Evolutionary conservation across 2,329 filamentous ascomycete species (phyloP), one percentile per base, ranked within the genome.

Genomic region (Colletotrichum lini): DNA sequence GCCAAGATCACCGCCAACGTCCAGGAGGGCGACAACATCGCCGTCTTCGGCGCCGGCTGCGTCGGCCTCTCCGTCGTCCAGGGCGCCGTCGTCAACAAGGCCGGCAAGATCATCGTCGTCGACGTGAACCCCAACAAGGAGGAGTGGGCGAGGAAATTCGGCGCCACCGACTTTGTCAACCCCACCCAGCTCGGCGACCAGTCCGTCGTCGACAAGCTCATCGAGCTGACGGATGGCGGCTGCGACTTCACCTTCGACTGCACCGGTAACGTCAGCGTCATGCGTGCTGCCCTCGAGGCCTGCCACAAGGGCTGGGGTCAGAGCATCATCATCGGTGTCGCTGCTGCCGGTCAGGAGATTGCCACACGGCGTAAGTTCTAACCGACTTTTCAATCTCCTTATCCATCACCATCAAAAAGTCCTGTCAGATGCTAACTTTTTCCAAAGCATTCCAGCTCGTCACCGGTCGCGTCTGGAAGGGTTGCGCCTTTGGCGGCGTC

Each of bases 281-380:
- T 98, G 96, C 90, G 96, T 74, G 93, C 94, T 64, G 96, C 96
- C 50, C 91, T 99, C 72, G 96, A 99, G 87, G 95, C 96, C 59
- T 98, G 95, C 87, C 96, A 99, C 88, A 99, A 99, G 90, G 96
- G 96, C 59, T 99, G 96, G 96, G 96, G 96, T 78, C 91, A 98
- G 88, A 97, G 93, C 81, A 98, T 99, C 83, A 91, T 99, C 82
- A 99, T 99, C 79, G 96, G 96, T 83, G 96, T 99, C 74, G 96
- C 96, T 73, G 96, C 96, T 76, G 96, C 96, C 70, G 96, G 96
- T 63, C 95, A 98, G 85, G 96, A 98, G 86, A 98, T 98, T 77
- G 88, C 92, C 75, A 98, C 96, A 64, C 89, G 96, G 82, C 95
- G 94, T 97, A 87, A 88, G 94, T 91, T 69, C 52, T 59, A 44